phyloP scores from a whole-genome alignment of 139 green algal species.

The Protoeuglena noctilucae region DNA sequence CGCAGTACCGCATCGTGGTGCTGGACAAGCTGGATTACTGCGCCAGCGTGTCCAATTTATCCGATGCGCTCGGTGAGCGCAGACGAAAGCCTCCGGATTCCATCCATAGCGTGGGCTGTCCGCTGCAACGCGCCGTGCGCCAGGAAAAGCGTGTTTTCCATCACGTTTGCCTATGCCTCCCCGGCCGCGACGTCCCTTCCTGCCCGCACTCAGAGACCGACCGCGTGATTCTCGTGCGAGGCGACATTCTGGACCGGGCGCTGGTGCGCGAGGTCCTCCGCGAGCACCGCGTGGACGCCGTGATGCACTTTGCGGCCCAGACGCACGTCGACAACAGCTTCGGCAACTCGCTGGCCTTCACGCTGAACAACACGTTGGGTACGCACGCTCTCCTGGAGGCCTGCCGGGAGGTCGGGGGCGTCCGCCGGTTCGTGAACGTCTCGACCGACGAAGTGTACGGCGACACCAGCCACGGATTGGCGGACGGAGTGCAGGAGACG shows the following conservation, averaged over 20 bases:
- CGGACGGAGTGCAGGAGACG: slow-evolving; percentile 50
- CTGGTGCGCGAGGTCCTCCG: slow-evolving; percentile 70
- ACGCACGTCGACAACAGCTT: slow-evolving; percentile 98
- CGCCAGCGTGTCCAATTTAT: slow-evolving; percentile 72
- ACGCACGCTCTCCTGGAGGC: slow-evolving; percentile 93
- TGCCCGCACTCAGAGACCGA: too few relatives aligned
- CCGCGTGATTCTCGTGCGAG: slow-evolving; percentile 17
- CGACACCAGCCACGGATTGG: slow-evolving; percentile 10
- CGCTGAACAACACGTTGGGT: slow-evolving; percentile 93
- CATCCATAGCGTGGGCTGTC: too few relatives aligned
- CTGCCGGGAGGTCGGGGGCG: slow-evolving; percentile 43
- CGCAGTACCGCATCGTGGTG: slow-evolving; percentile 53
- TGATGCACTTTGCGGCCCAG: slow-evolving; percentile 35
- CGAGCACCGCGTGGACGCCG: slow-evolving; percentile 79
- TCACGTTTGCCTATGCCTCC: too few relatives aligned
- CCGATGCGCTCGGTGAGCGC: background rate
- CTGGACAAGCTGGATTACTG: slow-evolving; percentile 96
- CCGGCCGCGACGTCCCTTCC: too few relatives aligned
- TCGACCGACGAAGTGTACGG: slow-evolving; percentile 52
- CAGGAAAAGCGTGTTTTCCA: too few relatives aligned
- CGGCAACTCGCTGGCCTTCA: slow-evolving; percentile 83
- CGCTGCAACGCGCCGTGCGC: too few relatives aligned
- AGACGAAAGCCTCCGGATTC: background rate
- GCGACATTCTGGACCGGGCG: slow-evolving; percentile 80
- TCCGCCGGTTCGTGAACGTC: slow-evolving; percentile 87